Conservation (phyloP, 352 stramenopile genomes). For the Phytophthora sp. region DNA sequence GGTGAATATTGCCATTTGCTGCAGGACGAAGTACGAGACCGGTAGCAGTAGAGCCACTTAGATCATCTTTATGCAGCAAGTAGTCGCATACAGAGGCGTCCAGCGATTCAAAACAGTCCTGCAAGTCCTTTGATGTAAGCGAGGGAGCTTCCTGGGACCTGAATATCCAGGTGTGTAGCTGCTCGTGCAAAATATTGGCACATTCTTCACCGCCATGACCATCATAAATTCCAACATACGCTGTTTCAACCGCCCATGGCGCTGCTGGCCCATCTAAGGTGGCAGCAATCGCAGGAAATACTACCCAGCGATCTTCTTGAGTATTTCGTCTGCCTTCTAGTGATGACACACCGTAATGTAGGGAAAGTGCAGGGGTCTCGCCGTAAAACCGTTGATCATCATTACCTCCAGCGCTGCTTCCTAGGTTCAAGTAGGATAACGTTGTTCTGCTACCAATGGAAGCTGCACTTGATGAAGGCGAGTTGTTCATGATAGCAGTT, state of each 20-base stretch:
- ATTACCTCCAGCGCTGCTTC: neutral
- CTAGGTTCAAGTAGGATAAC: neutral
- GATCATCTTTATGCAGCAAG: constrained; percentile 70
- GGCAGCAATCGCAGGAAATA: constrained; percentile 47
- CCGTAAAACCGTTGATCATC: constrained; percentile 50
- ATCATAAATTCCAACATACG: constrained; percentile 85
- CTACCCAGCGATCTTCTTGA: constrained; percentile 77
- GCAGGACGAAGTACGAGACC: constrained; percentile 49
- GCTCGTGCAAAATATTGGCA: constrained; percentile 73
- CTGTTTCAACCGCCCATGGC: constrained; percentile 21
- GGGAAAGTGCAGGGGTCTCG: constrained; percentile 35
- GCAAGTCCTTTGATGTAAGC: constrained; percentile 29
- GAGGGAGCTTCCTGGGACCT: constrained; percentile 33
- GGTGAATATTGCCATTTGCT: constrained; percentile 16
- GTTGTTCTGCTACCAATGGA: constrained; percentile 4
- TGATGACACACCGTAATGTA: constrained; percentile 56
- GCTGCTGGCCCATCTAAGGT: constrained; percentile 12
- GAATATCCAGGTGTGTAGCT: constrained; percentile 77
- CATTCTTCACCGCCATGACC: constrained; percentile 82
- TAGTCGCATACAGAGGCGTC: constrained; percentile 78
- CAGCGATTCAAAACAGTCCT: constrained; percentile 62
- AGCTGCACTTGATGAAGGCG: constrained; percentile 4
- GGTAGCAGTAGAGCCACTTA: constrained; percentile 83
- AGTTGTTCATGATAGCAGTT: too few relatives aligned
- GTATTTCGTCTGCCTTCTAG: constrained; percentile 72